Evolutionary conservation across 495 filamentous ascomycete genomes (phyloP).

Genomic region (Extremus antarcticus): DNA sequence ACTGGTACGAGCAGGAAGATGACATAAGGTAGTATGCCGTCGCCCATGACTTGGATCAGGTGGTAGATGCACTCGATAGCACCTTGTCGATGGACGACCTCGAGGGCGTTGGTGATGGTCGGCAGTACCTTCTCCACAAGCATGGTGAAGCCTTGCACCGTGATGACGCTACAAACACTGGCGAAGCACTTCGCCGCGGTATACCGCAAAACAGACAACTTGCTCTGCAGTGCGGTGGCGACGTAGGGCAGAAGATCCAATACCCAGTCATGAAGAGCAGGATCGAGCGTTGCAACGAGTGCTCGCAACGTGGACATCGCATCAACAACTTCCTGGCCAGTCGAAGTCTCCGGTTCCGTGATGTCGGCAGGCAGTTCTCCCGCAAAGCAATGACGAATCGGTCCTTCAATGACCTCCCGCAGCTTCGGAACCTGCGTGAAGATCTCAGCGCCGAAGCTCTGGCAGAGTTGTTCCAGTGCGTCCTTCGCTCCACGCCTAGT

Average conservation of each 20-base stretch:
- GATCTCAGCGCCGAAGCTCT: slow-evolving; percentile 63
- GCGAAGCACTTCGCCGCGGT: slow-evolving; percentile 96
- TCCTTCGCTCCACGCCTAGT: slow-evolving; percentile 89
- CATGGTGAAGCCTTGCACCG: slow-evolving; percentile 88
- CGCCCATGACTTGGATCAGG: slow-evolving; percentile 96
- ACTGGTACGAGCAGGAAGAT: slow-evolving; percentile 99
- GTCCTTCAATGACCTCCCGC: slow-evolving; percentile 63
- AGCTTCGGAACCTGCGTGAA: slow-evolving; percentile 74
- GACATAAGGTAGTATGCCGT: slow-evolving; percentile 89
- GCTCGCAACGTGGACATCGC: slow-evolving; percentile 85
- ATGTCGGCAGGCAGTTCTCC: slow-evolving; percentile 58
- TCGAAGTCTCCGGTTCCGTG: slow-evolving; percentile 51
- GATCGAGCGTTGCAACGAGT: slow-evolving; percentile 70
- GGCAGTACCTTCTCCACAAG: slow-evolving; percentile 88
- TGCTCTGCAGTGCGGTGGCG: slow-evolving; percentile 72
- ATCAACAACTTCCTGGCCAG: slow-evolving; percentile 89
- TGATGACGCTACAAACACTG: slow-evolving; percentile 91
- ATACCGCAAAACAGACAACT: slow-evolving; percentile 84
- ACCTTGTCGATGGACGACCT: slow-evolving; percentile 79
- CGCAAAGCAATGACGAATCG: slow-evolving; percentile 65
- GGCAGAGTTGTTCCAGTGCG: slow-evolving; percentile 75
- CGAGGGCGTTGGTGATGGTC: slow-evolving; percentile 74
- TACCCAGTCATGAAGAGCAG: slow-evolving; percentile 63
- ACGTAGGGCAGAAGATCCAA: slow-evolving; percentile 75
- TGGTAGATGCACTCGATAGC: slow-evolving; percentile 89